phyloP scores from a whole-genome alignment of 257 asterid genomes.

The Solanum ahanhuiri region DNA sequence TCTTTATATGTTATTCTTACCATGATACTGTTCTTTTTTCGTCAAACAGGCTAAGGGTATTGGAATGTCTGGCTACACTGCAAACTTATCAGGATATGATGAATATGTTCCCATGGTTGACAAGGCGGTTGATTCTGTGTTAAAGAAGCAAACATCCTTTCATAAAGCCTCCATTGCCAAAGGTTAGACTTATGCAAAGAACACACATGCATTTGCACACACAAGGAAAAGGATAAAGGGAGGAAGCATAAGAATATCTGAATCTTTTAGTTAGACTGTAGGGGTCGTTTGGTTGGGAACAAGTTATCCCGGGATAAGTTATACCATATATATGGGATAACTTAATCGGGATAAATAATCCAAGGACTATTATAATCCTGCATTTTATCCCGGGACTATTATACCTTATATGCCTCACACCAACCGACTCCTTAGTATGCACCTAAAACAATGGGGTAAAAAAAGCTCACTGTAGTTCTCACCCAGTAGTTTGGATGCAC shows the following conservation, averaged over 20 bases:
- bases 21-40: neutral
- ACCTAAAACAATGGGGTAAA: neutral
- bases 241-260: neutral
- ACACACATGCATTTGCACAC: neutral
- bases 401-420: neutral
- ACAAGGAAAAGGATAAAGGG: neutral
- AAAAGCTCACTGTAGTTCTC: neutral
- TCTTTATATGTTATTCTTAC: neutral
- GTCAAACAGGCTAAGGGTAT: slow-evolving; percentile 40
- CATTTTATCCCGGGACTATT: neutral
- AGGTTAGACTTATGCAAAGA: slow-evolving; percentile 24
- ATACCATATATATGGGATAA: neutral
- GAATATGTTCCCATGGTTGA: slow-evolving; percentile 82
- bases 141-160: slow-evolving; percentile 37
- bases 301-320: neutral
- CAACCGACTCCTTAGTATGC: neutral
- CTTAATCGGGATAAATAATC: neutral
- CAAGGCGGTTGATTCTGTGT: slow-evolving; percentile 71
- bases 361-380: neutral
- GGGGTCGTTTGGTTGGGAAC: neutral
- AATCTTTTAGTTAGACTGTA: neutral
- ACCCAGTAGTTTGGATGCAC: neutral
- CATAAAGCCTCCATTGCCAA: slow-evolving; percentile 24
- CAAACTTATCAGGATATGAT: slow-evolving; percentile 49
- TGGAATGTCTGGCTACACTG: slow-evolving; percentile 35